Percentiles rank a stretch among this genome's conserved stretches.
Evolutionary conservation across 1,284 basidiomycete species (phyloP).

Genomic region (Melanopsichium pennsylvanicum): DNA sequence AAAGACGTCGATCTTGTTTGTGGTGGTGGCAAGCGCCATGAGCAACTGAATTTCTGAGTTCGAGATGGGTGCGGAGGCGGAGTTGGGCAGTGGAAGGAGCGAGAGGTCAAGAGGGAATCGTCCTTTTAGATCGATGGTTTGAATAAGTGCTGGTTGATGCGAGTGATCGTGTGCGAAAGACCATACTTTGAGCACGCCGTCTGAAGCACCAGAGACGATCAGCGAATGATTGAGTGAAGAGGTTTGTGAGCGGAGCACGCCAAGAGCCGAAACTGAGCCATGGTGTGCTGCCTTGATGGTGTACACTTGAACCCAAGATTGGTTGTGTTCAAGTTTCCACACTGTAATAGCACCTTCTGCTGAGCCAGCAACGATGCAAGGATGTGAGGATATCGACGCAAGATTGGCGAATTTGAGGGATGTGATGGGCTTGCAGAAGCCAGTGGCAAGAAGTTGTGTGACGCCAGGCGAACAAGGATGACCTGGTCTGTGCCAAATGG

Average conservation of each 20-base stretch:
- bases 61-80: not conserved
- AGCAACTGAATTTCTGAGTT: slow-evolving; percentile 16
- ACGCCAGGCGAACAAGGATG: slow-evolving; percentile 21
- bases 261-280: slow-evolving; percentile 48
- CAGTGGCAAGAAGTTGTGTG: slow-evolving; percentile 36
- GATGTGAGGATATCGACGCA: not conserved
- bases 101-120: slow-evolving; percentile 59
- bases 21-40: slow-evolving; percentile 57
- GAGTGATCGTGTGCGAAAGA: slow-evolving; percentile 4
- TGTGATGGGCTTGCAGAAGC: slow-evolving; percentile 43
- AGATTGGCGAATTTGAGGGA: slow-evolving; percentile 44
- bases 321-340: slow-evolving; percentile 15
- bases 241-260: slow-evolving; percentile 35
- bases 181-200: slow-evolving; percentile 54
- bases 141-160: slow-evolving; percentile 14
- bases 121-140: slow-evolving; percentile 47
- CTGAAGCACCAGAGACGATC: slow-evolving; percentile 56
- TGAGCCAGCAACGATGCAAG: slow-evolving; percentile 44
- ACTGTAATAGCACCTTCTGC: slow-evolving; percentile 43
- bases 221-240: not conserved
- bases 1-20: slow-evolving; percentile 53
- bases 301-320: slow-evolving; percentile 5
- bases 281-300: slow-evolving; percentile 35
- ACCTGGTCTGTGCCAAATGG: slow-evolving; percentile 38
- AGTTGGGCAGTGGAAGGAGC: slow-evolving; percentile 36